These are phyloP conservation scores for Starmerella apicola DNA, from an alignment of 805 yeast species.

Conservation along the genomic window DNA sequence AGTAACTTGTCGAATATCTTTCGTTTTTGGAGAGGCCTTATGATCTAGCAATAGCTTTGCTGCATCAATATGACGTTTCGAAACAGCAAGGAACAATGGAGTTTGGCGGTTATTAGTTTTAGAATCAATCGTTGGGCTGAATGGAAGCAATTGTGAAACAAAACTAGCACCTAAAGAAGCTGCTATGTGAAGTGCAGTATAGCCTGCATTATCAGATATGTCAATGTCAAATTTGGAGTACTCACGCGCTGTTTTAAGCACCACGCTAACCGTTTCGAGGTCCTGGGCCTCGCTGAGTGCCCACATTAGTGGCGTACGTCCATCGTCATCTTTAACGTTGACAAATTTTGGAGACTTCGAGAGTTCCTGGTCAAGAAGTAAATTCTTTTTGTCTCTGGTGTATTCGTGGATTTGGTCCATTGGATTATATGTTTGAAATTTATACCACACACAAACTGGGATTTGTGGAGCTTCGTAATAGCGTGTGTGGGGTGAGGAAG, in stretches of 20 bases:
- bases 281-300: constrained; percentile 54
- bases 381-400: constrained; percentile 7
- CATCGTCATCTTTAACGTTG: constrained; percentile 45
- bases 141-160: constrained; percentile 34
- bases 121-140: constrained; percentile 40
- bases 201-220: constrained; percentile 64
- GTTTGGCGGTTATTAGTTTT: constrained; percentile 56
- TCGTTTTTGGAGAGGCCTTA: constrained; percentile 49
- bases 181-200: constrained; percentile 83
- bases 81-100: constrained; percentile 60
- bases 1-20: constrained; percentile 53
- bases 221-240: constrained; percentile 43
- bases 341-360: constrained; percentile 5
- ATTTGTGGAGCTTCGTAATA: no score
- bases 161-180: constrained; percentile 61
- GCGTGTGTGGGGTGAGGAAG: no score
- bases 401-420: constrained; percentile 9
- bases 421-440: no score
- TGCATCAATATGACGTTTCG: constrained; percentile 48
- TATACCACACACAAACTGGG: no score
- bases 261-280: constrained; percentile 37
- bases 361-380: constrained; percentile 3
- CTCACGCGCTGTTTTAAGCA: constrained; percentile 30
- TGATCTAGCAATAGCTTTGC: constrained; percentile 44
- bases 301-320: constrained; percentile 79